Evolutionary conservation across 768 basidiomycete genomes (phyloP).

Genomic region (Gloeophyllum trabeum): DNA sequence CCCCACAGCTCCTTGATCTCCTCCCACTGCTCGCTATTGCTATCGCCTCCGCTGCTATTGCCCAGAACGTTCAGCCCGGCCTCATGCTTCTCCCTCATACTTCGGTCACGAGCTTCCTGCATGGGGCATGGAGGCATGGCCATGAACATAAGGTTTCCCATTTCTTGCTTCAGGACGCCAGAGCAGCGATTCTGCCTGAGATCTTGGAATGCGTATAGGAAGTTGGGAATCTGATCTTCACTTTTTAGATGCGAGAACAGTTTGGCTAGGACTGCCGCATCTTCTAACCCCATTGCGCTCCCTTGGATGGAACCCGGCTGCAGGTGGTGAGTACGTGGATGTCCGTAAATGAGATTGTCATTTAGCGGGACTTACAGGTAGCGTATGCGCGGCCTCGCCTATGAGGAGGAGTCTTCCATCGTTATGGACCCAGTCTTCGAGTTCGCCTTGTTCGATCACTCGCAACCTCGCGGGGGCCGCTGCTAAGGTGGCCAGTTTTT

Average conservation of each 20-base stretch:
- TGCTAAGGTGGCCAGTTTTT: conserved; percentile 20
- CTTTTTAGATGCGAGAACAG: conserved; percentile 42
- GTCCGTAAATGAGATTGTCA: background rate
- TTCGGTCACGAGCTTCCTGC: conserved; percentile 32
- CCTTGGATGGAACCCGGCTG: conserved; percentile 47
- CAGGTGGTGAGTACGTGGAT: conserved; percentile 1
- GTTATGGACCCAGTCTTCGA: conserved; percentile 40
- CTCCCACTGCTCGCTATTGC: conserved; percentile 15
- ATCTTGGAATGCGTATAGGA: conserved; percentile 48
- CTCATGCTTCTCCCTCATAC: conserved; percentile 16
- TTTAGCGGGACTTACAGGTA: conserved; percentile 25
- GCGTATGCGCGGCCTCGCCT: conserved; percentile 51
- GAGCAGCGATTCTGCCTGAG: conserved; percentile 40
- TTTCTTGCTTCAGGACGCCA: conserved; percentile 33
- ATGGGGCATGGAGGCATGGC: conserved; percentile 29
- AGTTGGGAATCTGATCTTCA: conserved; percentile 33
- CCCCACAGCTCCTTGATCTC: conserved; percentile 18
- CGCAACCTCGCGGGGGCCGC: conserved; percentile 26
- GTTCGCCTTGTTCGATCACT: conserved; percentile 19
- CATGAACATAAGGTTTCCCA: conserved; percentile 32
- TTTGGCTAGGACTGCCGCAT: conserved; percentile 46
- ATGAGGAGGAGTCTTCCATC: conserved; percentile 35
- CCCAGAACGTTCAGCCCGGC: conserved; percentile 6
- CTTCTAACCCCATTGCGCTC: conserved; percentile 44
- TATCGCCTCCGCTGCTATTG: conserved; percentile 12